phyloP scores from a whole-genome alignment of 345 rosid species.

The Lenwebbia sp. region DNA sequence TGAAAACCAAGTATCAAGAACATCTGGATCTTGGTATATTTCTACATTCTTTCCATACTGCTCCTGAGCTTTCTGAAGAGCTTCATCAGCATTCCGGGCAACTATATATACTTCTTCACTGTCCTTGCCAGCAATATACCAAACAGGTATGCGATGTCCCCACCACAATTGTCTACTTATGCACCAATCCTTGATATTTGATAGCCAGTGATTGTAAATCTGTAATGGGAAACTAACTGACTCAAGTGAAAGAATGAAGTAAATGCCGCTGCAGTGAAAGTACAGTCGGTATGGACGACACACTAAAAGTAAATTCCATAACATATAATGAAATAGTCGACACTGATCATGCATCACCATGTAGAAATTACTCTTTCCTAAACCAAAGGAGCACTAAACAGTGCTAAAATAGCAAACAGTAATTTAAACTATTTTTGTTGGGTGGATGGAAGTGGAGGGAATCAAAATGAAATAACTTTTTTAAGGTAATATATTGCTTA shows the following conservation, averaged over 20 bases:
- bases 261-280: background rate
- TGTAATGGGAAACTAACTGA: conserved; percentile 9
- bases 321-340: background rate
- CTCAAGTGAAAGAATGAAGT: background rate
- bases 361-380: background rate
- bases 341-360: background rate
- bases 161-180: conserved; percentile 98
- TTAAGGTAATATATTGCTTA: background rate
- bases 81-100: conserved; percentile 70
- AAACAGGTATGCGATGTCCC: conserved; percentile 99
- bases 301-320: background rate
- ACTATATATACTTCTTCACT: conserved; percentile 82
- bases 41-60: conserved; percentile 79
- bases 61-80: conserved; percentile 60
- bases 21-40: conserved; percentile 95
- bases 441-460: background rate
- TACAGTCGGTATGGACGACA: background rate
- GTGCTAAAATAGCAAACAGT: background rate
- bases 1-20: conserved; percentile 99
- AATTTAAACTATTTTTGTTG: background rate
- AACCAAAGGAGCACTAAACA: background rate
- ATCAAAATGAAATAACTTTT: background rate
- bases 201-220: conserved; percentile 94
- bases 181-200: conserved; percentile 99
- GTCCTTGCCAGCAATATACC: conserved; percentile 87